These are phyloP conservation scores for Raffaelea albimanens DNA, from an alignment of 2,329 filamentous ascomycete genomes.

Conservation along the genomic window DNA sequence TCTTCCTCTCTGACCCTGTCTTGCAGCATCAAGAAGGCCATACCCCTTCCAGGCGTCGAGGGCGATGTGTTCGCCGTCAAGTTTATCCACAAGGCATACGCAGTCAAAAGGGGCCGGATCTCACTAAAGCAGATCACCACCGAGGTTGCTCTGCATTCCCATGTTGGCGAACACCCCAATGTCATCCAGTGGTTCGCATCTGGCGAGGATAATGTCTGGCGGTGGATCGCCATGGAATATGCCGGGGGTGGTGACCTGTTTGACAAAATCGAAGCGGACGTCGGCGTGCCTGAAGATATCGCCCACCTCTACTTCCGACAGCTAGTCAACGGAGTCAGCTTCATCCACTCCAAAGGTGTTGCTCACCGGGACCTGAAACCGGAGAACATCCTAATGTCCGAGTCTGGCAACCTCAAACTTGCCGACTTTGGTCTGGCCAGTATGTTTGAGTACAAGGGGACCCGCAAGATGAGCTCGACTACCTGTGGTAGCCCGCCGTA, in stretches of 20 bases:
- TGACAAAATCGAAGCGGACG: conserved; percentile 98
- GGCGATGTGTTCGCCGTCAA: conserved; percentile 91
- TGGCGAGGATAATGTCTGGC: conserved; percentile 78
- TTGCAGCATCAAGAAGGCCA: conserved; percentile 81
- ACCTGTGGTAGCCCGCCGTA: conserved; percentile 96
- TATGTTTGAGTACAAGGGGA: conserved; percentile 82
- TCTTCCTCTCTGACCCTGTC: conserved; percentile 10
- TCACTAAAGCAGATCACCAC: conserved; percentile 82
- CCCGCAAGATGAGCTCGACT: conserved; percentile 72
- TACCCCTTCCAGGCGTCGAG: conserved; percentile 52
- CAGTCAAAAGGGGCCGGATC: conserved; percentile 78
- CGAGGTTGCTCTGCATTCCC: conserved; percentile 83
- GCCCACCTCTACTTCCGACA: conserved; percentile 95
- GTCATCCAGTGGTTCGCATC: conserved; percentile 88
- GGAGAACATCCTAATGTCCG: conserved; percentile 87
- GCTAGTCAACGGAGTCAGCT: conserved; percentile 79
- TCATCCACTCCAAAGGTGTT: conserved; percentile 93
- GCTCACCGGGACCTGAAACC: conserved; percentile 89
- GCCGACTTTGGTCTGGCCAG: conserved; percentile 96
- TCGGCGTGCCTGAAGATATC: conserved; percentile 87
- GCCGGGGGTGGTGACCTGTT: conserved; percentile 94
- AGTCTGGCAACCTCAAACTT: conserved; percentile 79
- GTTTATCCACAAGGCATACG: conserved; percentile 96
- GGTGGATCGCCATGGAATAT: conserved; percentile 97
- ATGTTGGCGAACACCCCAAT: conserved; percentile 82